Evolutionary conservation across 1,139 yeast species (phyloP).

Genomic region (Taiozyma onychis): DNA sequence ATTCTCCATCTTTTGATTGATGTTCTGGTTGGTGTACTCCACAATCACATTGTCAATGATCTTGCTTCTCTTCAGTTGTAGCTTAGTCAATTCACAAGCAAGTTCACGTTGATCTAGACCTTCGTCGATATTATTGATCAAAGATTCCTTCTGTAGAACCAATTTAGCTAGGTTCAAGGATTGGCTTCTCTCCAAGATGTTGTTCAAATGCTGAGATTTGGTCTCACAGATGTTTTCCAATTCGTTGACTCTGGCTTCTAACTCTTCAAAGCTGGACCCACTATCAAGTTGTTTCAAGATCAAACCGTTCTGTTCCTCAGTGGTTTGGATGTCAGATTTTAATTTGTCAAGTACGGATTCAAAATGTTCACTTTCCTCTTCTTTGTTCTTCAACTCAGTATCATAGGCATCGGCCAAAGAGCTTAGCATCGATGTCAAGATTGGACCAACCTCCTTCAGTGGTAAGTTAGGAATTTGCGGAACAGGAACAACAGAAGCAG

Average conservation of each 20-base stretch:
- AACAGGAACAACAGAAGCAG: background rate
- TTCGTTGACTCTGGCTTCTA: conserved; percentile 26
- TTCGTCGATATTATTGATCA: conserved; percentile 26
- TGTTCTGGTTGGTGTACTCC: conserved; percentile 29
- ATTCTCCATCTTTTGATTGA: conserved; percentile 57
- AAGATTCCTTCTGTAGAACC: conserved; percentile 49
- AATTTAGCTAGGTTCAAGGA: conserved; percentile 51
- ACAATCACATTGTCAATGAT: conserved; percentile 36
- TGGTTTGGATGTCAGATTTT: conserved; percentile 17
- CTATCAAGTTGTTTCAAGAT: conserved; percentile 17
- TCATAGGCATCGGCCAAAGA: conserved; percentile 42
- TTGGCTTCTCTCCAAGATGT: conserved; percentile 51
- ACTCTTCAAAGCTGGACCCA: conserved; percentile 19
- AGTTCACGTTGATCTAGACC: conserved; percentile 21
- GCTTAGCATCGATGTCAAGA: conserved; percentile 29
- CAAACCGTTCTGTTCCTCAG: conserved; percentile 17
- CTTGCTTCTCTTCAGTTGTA: conserved; percentile 47
- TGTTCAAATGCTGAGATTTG: conserved; percentile 31
- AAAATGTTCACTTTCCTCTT: conserved; percentile 29
- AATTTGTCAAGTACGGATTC: conserved; percentile 16
- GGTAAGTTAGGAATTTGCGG: conserved; percentile 19
- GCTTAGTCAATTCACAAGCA: conserved; percentile 42
- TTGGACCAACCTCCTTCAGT: conserved; percentile 21
- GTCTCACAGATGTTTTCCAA: conserved; percentile 24
- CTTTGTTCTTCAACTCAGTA: conserved; percentile 32